These are phyloP conservation scores for Coniochaeta ligniaria DNA, from an alignment of 2,329 filamentous ascomycete genomes.

Conservation along the genomic window DNA sequence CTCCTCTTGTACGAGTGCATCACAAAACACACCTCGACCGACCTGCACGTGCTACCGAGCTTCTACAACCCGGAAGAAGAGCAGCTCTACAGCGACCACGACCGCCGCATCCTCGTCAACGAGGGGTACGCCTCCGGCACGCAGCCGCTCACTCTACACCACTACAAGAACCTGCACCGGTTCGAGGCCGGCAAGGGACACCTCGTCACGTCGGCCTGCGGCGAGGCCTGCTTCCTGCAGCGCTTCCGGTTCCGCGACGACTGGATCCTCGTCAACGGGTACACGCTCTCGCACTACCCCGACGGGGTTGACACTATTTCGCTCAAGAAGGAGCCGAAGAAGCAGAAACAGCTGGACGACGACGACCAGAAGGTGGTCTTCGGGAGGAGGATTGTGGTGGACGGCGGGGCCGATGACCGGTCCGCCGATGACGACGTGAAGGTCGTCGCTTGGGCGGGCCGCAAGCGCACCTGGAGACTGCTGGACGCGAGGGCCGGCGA, in stretches of 20 bases:
- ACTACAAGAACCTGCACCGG: constrained; percentile 27
- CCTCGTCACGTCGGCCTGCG: constrained; percentile 32
- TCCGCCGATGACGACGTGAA: constrained; percentile 16
- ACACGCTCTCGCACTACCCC: constrained; percentile 35
- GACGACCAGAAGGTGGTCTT: constrained; percentile 10
- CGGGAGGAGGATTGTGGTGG: constrained; percentile 23
- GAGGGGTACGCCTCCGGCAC: constrained; percentile 25
- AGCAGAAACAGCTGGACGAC: constrained; percentile 4
- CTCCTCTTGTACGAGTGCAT: constrained; percentile 33
- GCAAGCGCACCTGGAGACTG: constrained; percentile 31
- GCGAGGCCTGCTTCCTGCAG: constrained; percentile 39
- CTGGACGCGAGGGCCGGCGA: constrained; percentile 27
- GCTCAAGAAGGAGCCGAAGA: constrained; percentile 2
- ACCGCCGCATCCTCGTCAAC: constrained; percentile 20
- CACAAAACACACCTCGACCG: constrained; percentile 21
- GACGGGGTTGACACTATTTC: constrained; percentile 21
- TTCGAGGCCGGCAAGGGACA: constrained; percentile 33
- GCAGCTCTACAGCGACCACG: constrained; percentile 17
- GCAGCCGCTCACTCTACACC: constrained; percentile 32
- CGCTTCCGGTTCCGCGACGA: constrained; percentile 36
- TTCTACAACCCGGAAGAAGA: constrained; percentile 31
- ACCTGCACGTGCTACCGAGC: constrained; percentile 34
- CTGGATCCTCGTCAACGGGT: constrained; percentile 41
- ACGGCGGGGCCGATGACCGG: constrained; percentile 14
- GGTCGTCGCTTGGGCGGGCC: constrained; percentile 26